Conservation (phyloP, 2,329 filamentous ascomycete species). For the Fusarium verticillioides region DNA sequence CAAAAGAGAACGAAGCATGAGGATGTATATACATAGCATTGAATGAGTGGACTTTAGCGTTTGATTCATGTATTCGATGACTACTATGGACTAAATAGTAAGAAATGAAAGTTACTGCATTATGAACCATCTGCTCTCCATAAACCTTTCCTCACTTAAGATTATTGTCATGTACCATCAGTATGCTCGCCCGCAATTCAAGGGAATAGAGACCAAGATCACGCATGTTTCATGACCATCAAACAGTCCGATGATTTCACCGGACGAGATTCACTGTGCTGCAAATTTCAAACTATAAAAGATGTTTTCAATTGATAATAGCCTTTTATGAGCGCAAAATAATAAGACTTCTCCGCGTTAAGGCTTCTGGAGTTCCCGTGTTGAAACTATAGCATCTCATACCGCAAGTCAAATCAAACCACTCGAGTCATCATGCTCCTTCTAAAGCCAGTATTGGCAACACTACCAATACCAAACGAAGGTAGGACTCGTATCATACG, state of each 20-base stretch:
- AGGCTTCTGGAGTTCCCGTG: conserved; percentile 29
- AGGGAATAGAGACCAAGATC: not conserved
- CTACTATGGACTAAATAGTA: not conserved
- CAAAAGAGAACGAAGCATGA: not conserved
- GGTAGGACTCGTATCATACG: conserved; percentile 40
- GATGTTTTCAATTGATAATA: not conserved
- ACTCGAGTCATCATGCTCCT: conserved; percentile 33
- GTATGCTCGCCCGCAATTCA: accelerated
- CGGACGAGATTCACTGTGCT: accelerated
- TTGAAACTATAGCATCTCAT: conserved; percentile 25
- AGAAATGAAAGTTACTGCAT: conserved; percentile 2
- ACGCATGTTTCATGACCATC: not conserved
- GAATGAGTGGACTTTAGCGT: conserved; percentile 21
- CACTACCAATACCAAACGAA: conserved; percentile 38
- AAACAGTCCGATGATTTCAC: no score
- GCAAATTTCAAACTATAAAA: not conserved
- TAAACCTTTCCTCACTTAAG: accelerated
- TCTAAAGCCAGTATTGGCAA: conserved; percentile 41
- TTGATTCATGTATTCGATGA: conserved; percentile 15
- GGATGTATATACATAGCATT: conserved; percentile 9
- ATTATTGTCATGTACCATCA: accelerated
- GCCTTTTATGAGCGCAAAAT: not conserved
- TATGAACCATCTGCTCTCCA: not conserved
- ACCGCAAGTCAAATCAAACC: not conserved
- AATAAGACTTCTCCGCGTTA: conserved; percentile 20